Percentiles rank a stretch among this genome's conserved stretches.
phyloP scores from a whole-genome alignment of 805 yeast genomes.

The Pichia deserticola region DNA sequence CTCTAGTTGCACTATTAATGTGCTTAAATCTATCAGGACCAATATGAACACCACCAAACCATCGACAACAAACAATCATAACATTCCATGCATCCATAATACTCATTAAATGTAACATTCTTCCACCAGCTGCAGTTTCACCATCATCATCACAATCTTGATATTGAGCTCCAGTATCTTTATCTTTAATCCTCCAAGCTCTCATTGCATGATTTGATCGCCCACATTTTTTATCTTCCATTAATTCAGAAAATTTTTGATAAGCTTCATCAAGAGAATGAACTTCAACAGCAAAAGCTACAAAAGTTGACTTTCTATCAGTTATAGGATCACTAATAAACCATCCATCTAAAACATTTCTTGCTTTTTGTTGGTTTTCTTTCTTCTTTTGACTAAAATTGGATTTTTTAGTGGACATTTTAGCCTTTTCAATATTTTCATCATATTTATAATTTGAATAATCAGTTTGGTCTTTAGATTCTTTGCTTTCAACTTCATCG shows the following conservation, averaged over 20 bases:
- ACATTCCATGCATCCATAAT: constrained; percentile 76
- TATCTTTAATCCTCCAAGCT: constrained; percentile 72
- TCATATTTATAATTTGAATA: constrained; percentile 19
- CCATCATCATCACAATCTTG: constrained; percentile 97
- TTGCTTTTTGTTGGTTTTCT: constrained; percentile 3
- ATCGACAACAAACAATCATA: constrained; percentile 78
- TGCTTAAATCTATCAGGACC: constrained; percentile 95
- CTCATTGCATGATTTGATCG: constrained; percentile 75
- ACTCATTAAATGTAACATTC: constrained; percentile 71
- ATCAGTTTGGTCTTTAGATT: constrained; percentile 2
- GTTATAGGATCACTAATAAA: constrained; percentile 61
- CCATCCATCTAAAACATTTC: constrained; percentile 68
- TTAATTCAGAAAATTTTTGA: constrained; percentile 41
- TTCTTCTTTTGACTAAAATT: background rate
- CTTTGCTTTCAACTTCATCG: background rate
- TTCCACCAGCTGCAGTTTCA: constrained; percentile 90
- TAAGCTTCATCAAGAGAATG: constrained; percentile 62
- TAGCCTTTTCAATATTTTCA: constrained; percentile 23
- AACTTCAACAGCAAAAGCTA: constrained; percentile 65
- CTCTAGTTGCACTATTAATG: constrained; percentile 82
- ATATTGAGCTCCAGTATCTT: constrained; percentile 42
- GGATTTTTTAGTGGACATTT: constrained; percentile 11
- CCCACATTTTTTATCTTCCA: constrained; percentile 57
- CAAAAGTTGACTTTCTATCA: constrained; percentile 81
- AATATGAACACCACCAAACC: constrained; percentile 88